Evolutionary conservation across 2,329 filamentous ascomycete species (phyloP).

Genomic region (Metarhizium anisopliae): DNA sequence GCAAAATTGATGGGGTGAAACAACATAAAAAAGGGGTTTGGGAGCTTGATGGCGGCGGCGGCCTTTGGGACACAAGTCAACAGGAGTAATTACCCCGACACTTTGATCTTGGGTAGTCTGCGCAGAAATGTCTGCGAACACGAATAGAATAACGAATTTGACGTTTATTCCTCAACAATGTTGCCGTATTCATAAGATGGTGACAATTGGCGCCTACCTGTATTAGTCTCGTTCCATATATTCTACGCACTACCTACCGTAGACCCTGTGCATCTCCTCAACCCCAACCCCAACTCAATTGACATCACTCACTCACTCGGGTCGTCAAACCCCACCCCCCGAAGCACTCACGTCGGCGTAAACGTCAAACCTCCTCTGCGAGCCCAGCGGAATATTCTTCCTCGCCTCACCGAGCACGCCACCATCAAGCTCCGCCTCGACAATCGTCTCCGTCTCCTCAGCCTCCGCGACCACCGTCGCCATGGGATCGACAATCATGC

Average conservation of each 20-base stretch:
- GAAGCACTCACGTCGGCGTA: conserved; percentile 81
- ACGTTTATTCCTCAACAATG: background rate
- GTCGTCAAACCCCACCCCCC: conserved; percentile 28
- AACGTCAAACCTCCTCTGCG: conserved; percentile 86
- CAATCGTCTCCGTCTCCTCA: conserved; percentile 66
- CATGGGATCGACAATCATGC: conserved; percentile 78
- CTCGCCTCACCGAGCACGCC: conserved; percentile 65
- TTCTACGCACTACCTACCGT: too few species aligned
- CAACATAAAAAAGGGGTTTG: background rate
- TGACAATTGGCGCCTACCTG: background rate
- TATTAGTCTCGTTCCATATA: background rate
- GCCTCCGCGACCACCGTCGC: conserved; percentile 73
- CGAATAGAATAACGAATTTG: background rate
- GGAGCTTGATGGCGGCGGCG: too few species aligned
- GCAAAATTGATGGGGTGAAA: background rate
- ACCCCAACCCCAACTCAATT: background rate
- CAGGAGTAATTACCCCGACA: background rate
- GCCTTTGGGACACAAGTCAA: background rate
- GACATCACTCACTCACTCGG: conserved; percentile 4
- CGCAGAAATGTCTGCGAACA: background rate
- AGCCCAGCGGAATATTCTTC: conserved; percentile 73
- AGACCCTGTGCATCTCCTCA: background rate
- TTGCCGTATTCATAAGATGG: background rate
- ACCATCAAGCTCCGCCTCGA: conserved; percentile 62
- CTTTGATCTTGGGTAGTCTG: background rate